Evolutionary conservation across 2,329 filamentous ascomycete genomes (phyloP).

Genomic region (Calonectria naviculata): DNA sequence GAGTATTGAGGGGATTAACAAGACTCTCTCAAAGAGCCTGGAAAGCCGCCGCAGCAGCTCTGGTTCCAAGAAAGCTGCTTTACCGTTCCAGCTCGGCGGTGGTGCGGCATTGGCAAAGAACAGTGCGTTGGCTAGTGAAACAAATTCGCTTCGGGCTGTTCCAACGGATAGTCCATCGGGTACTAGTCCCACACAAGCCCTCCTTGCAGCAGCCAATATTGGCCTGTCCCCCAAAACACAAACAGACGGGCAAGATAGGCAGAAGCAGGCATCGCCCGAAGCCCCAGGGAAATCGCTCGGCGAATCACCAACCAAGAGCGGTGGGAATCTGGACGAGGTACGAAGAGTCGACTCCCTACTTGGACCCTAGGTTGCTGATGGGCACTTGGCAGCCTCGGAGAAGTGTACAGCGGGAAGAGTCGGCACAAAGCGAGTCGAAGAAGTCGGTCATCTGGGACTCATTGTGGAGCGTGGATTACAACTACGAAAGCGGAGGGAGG

Average conservation of each 20-base stretch:
- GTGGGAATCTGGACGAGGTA: slow-evolving; percentile 59
- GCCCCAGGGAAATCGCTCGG: slow-evolving; percentile 37
- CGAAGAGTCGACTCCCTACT: slow-evolving; percentile 63
- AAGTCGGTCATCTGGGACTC: slow-evolving; percentile 71
- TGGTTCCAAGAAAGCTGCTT: slow-evolving; percentile 78
- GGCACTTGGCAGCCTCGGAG: slow-evolving; percentile 40
- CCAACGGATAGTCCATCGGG: slow-evolving; percentile 54
- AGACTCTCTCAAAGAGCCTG: slow-evolving; percentile 85
- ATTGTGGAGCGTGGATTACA: slow-evolving; percentile 71
- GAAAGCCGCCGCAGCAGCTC: slow-evolving; percentile 92
- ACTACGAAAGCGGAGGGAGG: slow-evolving; percentile 57
- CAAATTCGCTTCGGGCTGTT: slow-evolving; percentile 66
- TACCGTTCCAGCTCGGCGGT: slow-evolving; percentile 62
- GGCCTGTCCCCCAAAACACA: slow-evolving; percentile 26
- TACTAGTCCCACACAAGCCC: slow-evolving; percentile 53
- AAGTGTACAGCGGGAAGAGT: slow-evolving; percentile 52
- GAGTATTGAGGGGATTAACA: slow-evolving; percentile 78
- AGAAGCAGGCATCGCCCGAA: slow-evolving; percentile 31
- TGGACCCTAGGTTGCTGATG: slow-evolving; percentile 55
- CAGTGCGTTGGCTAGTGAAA: slow-evolving; percentile 67
- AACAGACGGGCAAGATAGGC: slow-evolving; percentile 19
- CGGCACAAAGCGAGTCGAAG: slow-evolving; percentile 54
- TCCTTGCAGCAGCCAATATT: slow-evolving; percentile 36
- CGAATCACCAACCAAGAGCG: slow-evolving; percentile 37
- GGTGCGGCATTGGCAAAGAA: slow-evolving; percentile 58